Conservation (phyloP, 805 yeast species). For the Peterozyma toletana region DNA sequence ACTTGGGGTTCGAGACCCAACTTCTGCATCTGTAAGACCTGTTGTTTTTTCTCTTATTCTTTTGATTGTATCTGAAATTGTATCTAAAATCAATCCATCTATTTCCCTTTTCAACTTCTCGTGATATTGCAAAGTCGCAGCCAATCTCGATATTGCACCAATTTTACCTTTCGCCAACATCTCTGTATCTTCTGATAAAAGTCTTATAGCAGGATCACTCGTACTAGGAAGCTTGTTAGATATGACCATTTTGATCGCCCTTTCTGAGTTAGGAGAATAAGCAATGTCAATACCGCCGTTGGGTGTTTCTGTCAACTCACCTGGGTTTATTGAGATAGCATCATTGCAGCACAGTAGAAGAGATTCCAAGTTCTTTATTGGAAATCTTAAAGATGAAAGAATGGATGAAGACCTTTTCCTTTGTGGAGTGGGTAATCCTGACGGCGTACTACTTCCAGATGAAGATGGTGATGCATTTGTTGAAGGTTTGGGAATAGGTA, state of each 20-base stretch:
- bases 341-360: conserved; percentile 64
- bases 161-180: conserved; percentile 54
- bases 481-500: conserved; percentile 37
- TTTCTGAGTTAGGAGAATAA: conserved; percentile 54
- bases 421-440: conserved; percentile 12
- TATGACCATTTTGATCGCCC: conserved; percentile 41
- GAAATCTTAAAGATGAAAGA: conserved; percentile 39
- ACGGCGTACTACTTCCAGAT: conserved; percentile 1
- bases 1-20: conserved; percentile 12
- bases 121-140: conserved; percentile 68
- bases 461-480: conserved; percentile 18
- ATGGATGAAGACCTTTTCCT: conserved; percentile 36
- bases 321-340: conserved; percentile 67
- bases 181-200: conserved; percentile 63
- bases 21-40: conserved; percentile 11
- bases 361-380: conserved; percentile 52
- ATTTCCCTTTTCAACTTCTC: conserved; percentile 75
- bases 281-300: conserved; percentile 25
- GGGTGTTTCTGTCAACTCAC: conserved; percentile 35
- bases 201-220: conserved; percentile 56
- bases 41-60: conserved; percentile 34
- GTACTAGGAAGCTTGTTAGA: conserved; percentile 36
- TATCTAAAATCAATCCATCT: conserved; percentile 54
- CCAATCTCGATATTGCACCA: conserved; percentile 61
- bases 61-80: conserved; percentile 57